Conservation (phyloP, 78 protist species). For the Cavenderia fasciculata region DNA sequence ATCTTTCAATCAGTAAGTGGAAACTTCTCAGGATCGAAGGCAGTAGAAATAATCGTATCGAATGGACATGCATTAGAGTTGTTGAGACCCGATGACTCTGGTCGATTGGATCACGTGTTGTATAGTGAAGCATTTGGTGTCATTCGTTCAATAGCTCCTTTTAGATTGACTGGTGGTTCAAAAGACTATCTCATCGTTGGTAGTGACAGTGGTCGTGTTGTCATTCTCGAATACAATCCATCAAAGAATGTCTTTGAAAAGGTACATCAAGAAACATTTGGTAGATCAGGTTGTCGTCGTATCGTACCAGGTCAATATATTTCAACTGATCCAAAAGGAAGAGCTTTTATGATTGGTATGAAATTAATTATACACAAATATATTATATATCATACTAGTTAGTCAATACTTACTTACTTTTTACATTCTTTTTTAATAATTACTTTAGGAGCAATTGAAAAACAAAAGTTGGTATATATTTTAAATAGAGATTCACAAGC, state of each 20-base stretch:
- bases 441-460: conserved; percentile 94
- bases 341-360: conserved; percentile 98
- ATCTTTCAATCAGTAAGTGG: conserved; percentile 87
- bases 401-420: neutral
- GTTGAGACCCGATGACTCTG: conserved; percentile 86
- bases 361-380: neutral
- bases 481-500: conserved; percentile 93
- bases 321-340: conserved; percentile 97
- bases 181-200: conserved; percentile 96
- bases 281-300: conserved; percentile 96
- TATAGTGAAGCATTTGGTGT: conserved; percentile 92
- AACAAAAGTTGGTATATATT: conserved; percentile 97
- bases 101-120: conserved; percentile 79
- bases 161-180: conserved; percentile 85
- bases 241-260: conserved; percentile 66
- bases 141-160: conserved; percentile 90
- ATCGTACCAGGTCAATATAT: conserved; percentile 98
- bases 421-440: neutral
- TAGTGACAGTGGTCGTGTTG: conserved; percentile 93
- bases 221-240: conserved; percentile 90
- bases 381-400: neutral
- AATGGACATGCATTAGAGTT: conserved; percentile 86
- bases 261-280: conserved; percentile 96
- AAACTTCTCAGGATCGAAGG: conserved; percentile 87
- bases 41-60: conserved; percentile 14